Evolutionary conservation across 805 yeast genomes (phyloP).

Genomic region (Wilhelminamyces savonicus): DNA sequence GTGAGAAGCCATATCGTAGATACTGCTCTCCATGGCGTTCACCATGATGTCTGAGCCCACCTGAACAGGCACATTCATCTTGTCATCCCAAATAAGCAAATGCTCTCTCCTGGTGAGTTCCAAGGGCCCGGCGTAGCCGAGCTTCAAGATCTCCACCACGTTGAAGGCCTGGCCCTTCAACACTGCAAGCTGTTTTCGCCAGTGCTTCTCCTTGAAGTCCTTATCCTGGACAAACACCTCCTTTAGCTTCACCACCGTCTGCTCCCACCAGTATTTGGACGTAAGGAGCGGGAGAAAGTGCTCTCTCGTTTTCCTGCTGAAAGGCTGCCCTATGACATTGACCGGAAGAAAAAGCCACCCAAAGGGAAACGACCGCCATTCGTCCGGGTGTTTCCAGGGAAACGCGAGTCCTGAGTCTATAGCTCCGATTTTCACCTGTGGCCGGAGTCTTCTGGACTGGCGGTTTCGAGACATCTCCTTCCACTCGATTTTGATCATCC

Average conservation of each 20-base stretch:
- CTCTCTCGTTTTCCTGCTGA: slow-evolving; percentile 46
- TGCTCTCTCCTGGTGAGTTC: slow-evolving; percentile 57
- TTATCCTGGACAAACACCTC: slow-evolving; percentile 47
- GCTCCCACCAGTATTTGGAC: slow-evolving; percentile 67
- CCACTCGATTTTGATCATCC: slow-evolving; percentile 67
- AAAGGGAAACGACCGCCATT: slow-evolving; percentile 73
- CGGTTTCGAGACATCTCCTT: slow-evolving; percentile 4
- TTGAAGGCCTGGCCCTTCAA: slow-evolving; percentile 75
- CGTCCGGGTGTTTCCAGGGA: slow-evolving; percentile 82
- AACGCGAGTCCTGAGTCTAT: slow-evolving; percentile 71
- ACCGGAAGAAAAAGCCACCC: slow-evolving; percentile 72
- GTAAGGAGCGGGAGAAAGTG: slow-evolving; percentile 56
- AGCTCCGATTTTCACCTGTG: slow-evolving; percentile 54
- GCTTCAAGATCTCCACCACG: slow-evolving; percentile 59
- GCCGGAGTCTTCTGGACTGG: slow-evolving; percentile 12
- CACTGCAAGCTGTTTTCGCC: slow-evolving; percentile 63
- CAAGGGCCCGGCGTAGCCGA: slow-evolving; percentile 56
- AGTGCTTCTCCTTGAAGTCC: slow-evolving; percentile 61
- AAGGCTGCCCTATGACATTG: slow-evolving; percentile 61
- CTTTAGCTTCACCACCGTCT: slow-evolving; percentile 40
- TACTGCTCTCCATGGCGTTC: slow-evolving; percentile 34
- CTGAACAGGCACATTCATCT: slow-evolving; percentile 47
- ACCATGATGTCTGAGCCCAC: slow-evolving; percentile 22
- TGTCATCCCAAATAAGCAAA: slow-evolving; percentile 54
- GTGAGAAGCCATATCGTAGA: slow-evolving; percentile 9